These are phyloP conservation scores for Farysia itapuensis DNA, from an alignment of 1,284 basidiomycete species.

Conservation along the genomic window DNA sequence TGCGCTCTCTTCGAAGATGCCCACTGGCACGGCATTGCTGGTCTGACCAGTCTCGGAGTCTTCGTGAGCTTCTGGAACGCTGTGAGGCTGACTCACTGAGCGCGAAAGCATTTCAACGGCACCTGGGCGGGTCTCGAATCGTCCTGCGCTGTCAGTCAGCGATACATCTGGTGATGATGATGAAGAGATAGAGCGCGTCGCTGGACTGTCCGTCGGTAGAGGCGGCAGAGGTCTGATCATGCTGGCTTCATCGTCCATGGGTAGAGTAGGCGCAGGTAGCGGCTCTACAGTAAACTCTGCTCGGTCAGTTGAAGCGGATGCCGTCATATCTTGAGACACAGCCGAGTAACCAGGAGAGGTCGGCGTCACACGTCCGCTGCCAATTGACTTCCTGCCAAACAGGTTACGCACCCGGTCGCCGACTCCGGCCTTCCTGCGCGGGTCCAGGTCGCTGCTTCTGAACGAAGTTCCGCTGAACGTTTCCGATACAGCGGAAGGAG, in stretches of 20 bases:
- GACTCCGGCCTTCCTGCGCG: slow-evolving; percentile 20
- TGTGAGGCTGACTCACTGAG: slow-evolving; percentile 16
- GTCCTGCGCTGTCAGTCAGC: too few species aligned
- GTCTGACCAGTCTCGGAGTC: background rate
- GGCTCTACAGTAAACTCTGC: too few species aligned
- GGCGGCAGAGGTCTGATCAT: slow-evolving; percentile 6
- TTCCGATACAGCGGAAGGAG: slow-evolving; percentile 23
- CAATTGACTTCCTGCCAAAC: slow-evolving; percentile 33
- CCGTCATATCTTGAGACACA: slow-evolving; percentile 19
- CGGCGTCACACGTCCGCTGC: slow-evolving; percentile 19
- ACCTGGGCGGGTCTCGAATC: slow-evolving; percentile 1
- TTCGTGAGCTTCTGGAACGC: slow-evolving; percentile 2
- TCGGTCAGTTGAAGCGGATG: slow-evolving; percentile 17
- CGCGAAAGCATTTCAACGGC: slow-evolving; percentile 11
- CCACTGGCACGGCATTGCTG: too few species aligned
- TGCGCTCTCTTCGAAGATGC: background rate
- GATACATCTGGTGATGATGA: slow-evolving; percentile 7
- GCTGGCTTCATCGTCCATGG: slow-evolving; percentile 9
- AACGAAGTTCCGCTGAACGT: slow-evolving; percentile 9
- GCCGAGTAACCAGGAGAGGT: slow-evolving; percentile 24
- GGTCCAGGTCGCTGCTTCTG: slow-evolving; percentile 6
- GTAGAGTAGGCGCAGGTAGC: too few species aligned
- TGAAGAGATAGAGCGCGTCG: slow-evolving; percentile 4
- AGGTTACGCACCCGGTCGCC: slow-evolving; percentile 32
- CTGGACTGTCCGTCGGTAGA: slow-evolving; percentile 20